A percentile compares a stretch with the other conserved stretches of the same genome.
Evolutionary conservation across 352 stramenopile species (phyloP).

Genomic region (Elongisporangium prolatum): DNA sequence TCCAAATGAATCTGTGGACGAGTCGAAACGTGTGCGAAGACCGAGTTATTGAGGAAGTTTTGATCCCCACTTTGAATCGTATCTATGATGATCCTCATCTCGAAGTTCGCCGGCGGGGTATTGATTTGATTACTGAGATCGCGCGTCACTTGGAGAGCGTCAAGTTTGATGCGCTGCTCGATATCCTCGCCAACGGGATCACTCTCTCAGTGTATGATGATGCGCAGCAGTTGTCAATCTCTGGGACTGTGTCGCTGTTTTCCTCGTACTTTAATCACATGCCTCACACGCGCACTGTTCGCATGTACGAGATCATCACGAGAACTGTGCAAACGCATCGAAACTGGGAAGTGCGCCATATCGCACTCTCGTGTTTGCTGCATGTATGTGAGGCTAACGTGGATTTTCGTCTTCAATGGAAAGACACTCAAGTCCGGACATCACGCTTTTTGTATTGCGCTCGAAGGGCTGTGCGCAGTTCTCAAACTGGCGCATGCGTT

Average conservation of each 20-base stretch:
- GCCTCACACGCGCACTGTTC: constrained; percentile 52
- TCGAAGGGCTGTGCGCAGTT: constrained; percentile 25
- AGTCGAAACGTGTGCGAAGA: constrained; percentile 83
- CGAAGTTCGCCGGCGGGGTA: constrained; percentile 43
- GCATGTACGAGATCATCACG: constrained; percentile 81
- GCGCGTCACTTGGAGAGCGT: constrained; percentile 70
- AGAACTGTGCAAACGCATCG: constrained; percentile 63
- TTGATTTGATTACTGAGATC: constrained; percentile 69
- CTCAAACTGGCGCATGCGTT: constrained; percentile 43
- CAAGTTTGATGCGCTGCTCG: constrained; percentile 76
- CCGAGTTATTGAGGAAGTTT: constrained; percentile 79
- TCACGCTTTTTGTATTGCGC: constrained; percentile 74
- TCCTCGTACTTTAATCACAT: constrained; percentile 78
- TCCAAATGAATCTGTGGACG: constrained; percentile 66
- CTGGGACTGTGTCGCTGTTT: constrained; percentile 68
- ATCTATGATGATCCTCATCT: constrained; percentile 70
- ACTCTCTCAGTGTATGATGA: constrained; percentile 61
- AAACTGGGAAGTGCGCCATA: constrained; percentile 46
- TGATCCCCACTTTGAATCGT: constrained; percentile 58
- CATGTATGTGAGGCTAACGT: constrained; percentile 63
- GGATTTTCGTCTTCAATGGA: constrained; percentile 67
- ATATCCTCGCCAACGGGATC: constrained; percentile 72
- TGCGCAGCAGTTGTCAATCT: constrained; percentile 51
- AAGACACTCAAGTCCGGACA: constrained; percentile 49
- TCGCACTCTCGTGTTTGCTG: constrained; percentile 64